Evolutionary conservation across 139 green algal species (phyloP).

Genomic region (Picochlorum sp.): DNA sequence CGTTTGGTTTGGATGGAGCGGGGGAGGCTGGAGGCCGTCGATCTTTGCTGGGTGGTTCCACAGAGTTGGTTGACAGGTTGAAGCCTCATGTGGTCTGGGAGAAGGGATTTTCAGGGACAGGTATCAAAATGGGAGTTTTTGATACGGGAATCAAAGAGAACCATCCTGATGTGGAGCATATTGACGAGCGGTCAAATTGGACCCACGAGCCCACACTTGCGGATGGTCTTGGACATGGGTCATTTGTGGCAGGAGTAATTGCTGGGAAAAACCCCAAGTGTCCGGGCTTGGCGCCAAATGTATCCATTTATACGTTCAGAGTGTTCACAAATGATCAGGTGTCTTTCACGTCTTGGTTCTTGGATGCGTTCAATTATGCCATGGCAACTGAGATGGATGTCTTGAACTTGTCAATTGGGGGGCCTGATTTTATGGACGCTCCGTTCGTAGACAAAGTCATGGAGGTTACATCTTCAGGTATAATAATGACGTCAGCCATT

Average conservation of each 20-base stretch:
- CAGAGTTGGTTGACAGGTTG: conserved; percentile 43
- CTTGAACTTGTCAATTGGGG: conserved; percentile 95
- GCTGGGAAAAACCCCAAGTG: conserved; percentile 62
- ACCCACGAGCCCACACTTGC: conserved; percentile 87
- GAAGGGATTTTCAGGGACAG: conserved; percentile 65
- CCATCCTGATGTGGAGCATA: conserved; percentile 94
- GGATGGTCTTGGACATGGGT: conserved; percentile 93
- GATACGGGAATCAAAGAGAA: conserved; percentile 87
- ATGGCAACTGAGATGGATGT: conserved; percentile 81
- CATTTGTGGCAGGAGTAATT: conserved; percentile 96
- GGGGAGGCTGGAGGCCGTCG: background rate
- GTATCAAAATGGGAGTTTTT: conserved; percentile 89
- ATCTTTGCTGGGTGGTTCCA: background rate
- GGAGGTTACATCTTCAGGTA: conserved; percentile 85
- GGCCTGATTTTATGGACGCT: conserved; percentile 93
- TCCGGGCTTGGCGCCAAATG: conserved; percentile 86
- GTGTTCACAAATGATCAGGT: conserved; percentile 94
- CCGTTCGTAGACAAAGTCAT: conserved; percentile 97
- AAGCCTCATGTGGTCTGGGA: conserved; percentile 67
- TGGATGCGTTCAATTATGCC: conserved; percentile 99
- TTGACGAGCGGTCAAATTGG: conserved; percentile 95
- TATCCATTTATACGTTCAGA: conserved; percentile 87
- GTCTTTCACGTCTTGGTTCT: conserved; percentile 98
- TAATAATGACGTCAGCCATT: conserved; percentile 91
- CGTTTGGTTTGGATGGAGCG: conserved; percentile 21